Evolutionary conservation across 805 yeast genomes (phyloP).

Genomic region (Cyberlindnera bimundalis): DNA sequence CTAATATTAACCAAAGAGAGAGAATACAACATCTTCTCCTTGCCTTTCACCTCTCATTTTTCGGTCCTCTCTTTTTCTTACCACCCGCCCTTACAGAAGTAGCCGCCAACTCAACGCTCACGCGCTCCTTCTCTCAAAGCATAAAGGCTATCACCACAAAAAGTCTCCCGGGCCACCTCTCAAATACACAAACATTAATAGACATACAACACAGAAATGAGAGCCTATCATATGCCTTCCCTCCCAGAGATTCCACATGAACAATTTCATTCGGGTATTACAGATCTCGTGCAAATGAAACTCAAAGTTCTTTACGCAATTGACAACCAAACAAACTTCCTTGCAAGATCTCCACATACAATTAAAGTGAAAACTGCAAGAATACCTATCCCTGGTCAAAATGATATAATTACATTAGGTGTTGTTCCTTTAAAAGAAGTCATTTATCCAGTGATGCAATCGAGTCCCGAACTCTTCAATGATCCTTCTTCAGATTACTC

Average conservation of each 20-base stretch:
- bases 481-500: conserved; percentile 43
- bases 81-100: neutral
- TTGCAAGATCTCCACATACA: conserved; percentile 37
- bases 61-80: neutral
- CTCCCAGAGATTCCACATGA: conserved; percentile 29
- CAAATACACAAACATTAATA: neutral
- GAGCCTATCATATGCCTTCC: conserved; percentile 31
- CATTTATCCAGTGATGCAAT: conserved; percentile 40
- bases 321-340: conserved; percentile 40
- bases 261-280: conserved; percentile 13
- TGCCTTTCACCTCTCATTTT: neutral
- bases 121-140: neutral
- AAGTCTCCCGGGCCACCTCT: neutral
- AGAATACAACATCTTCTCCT: too few species aligned
- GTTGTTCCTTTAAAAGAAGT: conserved; percentile 43
- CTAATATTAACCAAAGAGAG: too few species aligned
- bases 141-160: too few species aligned
- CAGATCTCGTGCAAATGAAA: conserved; percentile 24
- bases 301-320: conserved; percentile 40
- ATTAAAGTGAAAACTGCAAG: conserved; percentile 39
- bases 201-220: conserved; percentile 16
- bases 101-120: neutral
- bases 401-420: conserved; percentile 40
- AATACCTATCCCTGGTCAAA: conserved; percentile 41
- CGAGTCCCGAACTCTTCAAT: conserved; percentile 43